Base-by-base conservation (phyloP, 805 yeast genomes). In the Suhomyces sp. region DNA sequence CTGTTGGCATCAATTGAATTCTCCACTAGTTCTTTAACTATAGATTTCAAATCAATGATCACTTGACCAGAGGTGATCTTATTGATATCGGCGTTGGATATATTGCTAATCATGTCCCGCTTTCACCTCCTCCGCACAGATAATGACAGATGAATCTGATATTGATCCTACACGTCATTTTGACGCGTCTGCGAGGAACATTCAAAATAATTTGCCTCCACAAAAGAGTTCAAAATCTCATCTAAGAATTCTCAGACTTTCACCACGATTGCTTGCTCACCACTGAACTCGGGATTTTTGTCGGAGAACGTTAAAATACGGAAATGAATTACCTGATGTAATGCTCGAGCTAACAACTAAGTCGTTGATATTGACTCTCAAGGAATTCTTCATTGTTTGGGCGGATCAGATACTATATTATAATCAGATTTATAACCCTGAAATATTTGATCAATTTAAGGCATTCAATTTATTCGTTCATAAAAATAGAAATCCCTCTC, bases 51-150 rank as follows among this genome's bases (percentile, higher is more conserved):
- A 60, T 89, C 96, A 5, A 85, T 81, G 10, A 94, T 88, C 12
- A 94, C 98, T 67, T 94, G 99, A 0, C 97, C 97, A 0, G 97
- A 90, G 0, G 97, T 90, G 53, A 93, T 83, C 54, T 79, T 76
- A 58, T 88, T 89, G 6, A 91, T 78, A 59, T 92, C 96, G 8
- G 61, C 59, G 1, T 57, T 57, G 35, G 73, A 74, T 7, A 70
- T 63, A 23, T 58, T 60, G 26, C 56, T 49, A 19, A 70, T 70
- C 65, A 61, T 62, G 10, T 13, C 26, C 17, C 29, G 23, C 27
- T 10, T 33, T 6, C 6, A 38, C 42, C 42, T 38, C 6, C 42
- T 38, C 42, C n/a, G 8, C 42, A 8, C n/a, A 17, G 13, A 19
- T 38, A 9, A 19, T 19, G n/a, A 19, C n/a, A 6, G 17, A n/a